Evolutionary conservation across 208 protist genomes (phyloP).

Genomic region (Crithidia acanthocephali): DNA sequence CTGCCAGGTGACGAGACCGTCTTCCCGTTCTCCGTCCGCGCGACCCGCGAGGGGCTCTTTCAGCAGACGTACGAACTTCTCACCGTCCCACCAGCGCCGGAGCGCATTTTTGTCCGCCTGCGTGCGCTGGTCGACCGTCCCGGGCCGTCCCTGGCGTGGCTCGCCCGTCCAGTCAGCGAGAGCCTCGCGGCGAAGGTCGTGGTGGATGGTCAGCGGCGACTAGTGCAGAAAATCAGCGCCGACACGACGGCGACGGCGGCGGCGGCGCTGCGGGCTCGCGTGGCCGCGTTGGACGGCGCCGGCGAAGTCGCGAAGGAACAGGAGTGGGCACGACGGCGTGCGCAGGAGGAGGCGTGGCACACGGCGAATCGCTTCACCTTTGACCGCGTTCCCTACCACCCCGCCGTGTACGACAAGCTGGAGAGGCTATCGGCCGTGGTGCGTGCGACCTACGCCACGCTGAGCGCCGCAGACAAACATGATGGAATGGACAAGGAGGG

Average conservation of each 20-base stretch:
- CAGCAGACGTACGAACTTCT: constrained; percentile 79
- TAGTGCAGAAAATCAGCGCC: constrained; percentile 46
- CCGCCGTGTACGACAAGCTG: constrained; percentile 66
- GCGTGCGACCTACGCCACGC: constrained; percentile 25
- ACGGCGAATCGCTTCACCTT: constrained; percentile 45
- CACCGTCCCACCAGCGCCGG: constrained; percentile 64
- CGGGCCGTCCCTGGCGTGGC: constrained; percentile 34
- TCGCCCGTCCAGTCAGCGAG: constrained; percentile 31
- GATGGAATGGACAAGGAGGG: neutral
- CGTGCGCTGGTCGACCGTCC: constrained; percentile 44
- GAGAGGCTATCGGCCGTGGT: constrained; percentile 54
- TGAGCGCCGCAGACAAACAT: constrained; percentile 13
- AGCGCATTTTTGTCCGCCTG: constrained; percentile 70
- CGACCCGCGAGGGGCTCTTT: constrained; percentile 53
- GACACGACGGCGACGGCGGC: constrained; percentile 45
- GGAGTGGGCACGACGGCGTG: constrained; percentile 20
- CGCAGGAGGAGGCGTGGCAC: constrained; percentile 46
- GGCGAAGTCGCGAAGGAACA: constrained; percentile 17
- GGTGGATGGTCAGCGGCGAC: constrained; percentile 44
- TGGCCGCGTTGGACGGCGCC: constrained; percentile 30
- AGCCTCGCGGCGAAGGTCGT: constrained; percentile 50
- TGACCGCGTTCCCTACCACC: constrained; percentile 66
- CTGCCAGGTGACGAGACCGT: constrained; percentile 55
- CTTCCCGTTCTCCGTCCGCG: constrained; percentile 77
- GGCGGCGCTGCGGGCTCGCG: constrained; percentile 40